Evolutionary conservation across 371 early-diverging fungal species (phyloP).

Genomic region (Chytridiales sp.): DNA sequence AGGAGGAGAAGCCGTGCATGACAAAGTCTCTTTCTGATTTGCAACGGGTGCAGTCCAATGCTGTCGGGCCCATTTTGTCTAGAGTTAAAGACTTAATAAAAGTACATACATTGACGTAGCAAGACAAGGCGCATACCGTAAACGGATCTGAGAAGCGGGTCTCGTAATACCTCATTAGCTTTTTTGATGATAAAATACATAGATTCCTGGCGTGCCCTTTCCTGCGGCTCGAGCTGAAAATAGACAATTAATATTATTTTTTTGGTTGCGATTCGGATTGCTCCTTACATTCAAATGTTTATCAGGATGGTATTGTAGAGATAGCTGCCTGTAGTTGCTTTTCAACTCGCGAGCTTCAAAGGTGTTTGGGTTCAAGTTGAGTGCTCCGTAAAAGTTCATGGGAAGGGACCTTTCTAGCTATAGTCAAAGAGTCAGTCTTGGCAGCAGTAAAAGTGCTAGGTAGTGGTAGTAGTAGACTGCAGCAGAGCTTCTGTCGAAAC

Average conservation of each 20-base stretch:
- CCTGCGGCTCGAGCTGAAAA: constrained; percentile 15
- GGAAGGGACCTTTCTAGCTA: constrained; percentile 47
- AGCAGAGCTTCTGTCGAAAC: neutral
- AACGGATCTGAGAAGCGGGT: constrained; percentile 51
- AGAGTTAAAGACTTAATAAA: constrained; percentile 1
- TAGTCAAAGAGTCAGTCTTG: neutral
- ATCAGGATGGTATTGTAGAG: constrained; percentile 67
- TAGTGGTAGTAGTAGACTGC: neutral
- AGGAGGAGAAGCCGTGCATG: constrained; percentile 26
- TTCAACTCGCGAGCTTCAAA: constrained; percentile 53
- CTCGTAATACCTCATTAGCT: constrained; percentile 65
- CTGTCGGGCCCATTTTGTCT: constrained; percentile 51
- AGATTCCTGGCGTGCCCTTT: constrained; percentile 38
- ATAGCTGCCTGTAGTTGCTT: constrained; percentile 56
- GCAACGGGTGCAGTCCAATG: constrained; percentile 46
- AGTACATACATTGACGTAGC: neutral
- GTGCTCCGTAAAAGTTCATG: constrained; percentile 48
- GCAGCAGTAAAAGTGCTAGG: neutral
- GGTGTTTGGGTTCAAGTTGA: constrained; percentile 37
- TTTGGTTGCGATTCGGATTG: neutral
- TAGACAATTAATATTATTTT: too few species aligned
- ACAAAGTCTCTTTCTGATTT: constrained; percentile 50
- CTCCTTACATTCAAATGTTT: constrained; percentile 24
- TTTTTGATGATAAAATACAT: constrained; percentile 56
- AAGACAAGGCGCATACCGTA: constrained; percentile 52